Percentiles rank a stretch among this genome's conserved stretches.
Conservation (phyloP, 2,329 filamentous ascomycete genomes). For the Trichophyton schoenleinii region DNA sequence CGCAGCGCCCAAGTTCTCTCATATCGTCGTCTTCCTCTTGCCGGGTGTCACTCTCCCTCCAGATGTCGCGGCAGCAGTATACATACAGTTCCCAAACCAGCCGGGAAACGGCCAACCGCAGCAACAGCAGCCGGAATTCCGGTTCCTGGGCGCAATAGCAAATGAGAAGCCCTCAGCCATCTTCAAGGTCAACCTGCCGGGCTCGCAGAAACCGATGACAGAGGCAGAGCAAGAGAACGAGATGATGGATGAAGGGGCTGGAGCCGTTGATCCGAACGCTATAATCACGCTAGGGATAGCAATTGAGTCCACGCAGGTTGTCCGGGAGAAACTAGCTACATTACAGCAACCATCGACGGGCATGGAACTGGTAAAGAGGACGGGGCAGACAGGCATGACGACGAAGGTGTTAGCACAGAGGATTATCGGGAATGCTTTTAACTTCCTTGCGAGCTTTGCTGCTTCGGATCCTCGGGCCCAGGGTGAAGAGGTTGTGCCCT, state of each 20-base stretch:
- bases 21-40: constrained; percentile 80
- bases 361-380: constrained; percentile 21
- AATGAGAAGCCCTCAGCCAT: constrained; percentile 85
- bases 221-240: constrained; percentile 29
- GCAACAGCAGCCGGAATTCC: constrained; percentile 46
- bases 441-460: constrained; percentile 83
- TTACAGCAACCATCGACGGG: constrained; percentile 31
- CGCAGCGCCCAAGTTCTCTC: constrained; percentile 45
- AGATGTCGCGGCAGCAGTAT: constrained; percentile 75
- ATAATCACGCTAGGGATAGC: constrained; percentile 69
- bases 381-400: constrained; percentile 34
- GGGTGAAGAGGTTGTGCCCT: constrained; percentile 75
- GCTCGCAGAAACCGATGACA: constrained; percentile 12
- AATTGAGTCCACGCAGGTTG: constrained; percentile 61
- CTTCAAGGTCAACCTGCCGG: constrained; percentile 54
- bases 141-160: constrained; percentile 77
- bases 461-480: constrained; percentile 41
- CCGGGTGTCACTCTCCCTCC: constrained; percentile 62
- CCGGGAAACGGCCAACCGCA: constrained; percentile 17
- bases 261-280: constrained; percentile 21
- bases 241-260: constrained; percentile 37
- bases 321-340: constrained; percentile 55
- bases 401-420: constrained; percentile 75
- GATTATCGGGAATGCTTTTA: constrained; percentile 95
- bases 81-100: constrained; percentile 56